Evolutionary conservation across 208 protist species (phyloP).

Genomic region (Leishmania tarentolae): DNA sequence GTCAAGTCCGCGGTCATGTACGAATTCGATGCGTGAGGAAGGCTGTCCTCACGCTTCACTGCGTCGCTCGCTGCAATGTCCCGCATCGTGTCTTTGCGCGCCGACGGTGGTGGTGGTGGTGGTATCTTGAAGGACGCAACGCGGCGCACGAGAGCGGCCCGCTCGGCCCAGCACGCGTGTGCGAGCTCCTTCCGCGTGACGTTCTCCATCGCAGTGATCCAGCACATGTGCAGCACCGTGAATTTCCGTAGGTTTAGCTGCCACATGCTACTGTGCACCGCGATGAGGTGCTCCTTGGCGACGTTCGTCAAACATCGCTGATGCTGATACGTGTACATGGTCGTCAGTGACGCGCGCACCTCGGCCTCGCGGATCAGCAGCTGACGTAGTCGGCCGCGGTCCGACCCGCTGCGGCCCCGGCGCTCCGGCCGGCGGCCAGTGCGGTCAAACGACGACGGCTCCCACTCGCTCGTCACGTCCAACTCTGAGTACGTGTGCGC

Average conservation of each 20-base stretch:
- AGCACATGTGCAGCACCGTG: slow-evolving; percentile 19
- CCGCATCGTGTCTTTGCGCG: neutral
- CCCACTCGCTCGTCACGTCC: slow-evolving; percentile 52
- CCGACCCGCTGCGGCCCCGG: neutral
- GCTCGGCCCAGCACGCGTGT: slow-evolving; percentile 20
- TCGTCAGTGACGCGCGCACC: slow-evolving; percentile 30
- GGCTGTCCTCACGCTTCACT: slow-evolving; percentile 27
- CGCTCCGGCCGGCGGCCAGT: slow-evolving; percentile 1
- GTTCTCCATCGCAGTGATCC: slow-evolving; percentile 17
- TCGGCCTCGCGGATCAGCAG: slow-evolving; percentile 48
- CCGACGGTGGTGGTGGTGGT: slow-evolving; percentile 1
- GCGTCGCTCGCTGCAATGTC: neutral
- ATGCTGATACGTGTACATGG: slow-evolving; percentile 20
- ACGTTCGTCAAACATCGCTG: slow-evolving; percentile 23
- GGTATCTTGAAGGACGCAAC: neutral
- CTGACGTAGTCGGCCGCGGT: slow-evolving; percentile 40
- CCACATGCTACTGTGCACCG: slow-evolving; percentile 43
- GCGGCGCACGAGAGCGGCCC: slow-evolving; percentile 7
- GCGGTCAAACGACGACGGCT: slow-evolving; percentile 43
- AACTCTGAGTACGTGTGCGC: slow-evolving; percentile 43
- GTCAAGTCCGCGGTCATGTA: slow-evolving; percentile 31
- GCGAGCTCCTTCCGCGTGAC: slow-evolving; percentile 17
- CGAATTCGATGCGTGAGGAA: slow-evolving; percentile 8
- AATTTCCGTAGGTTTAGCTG: slow-evolving; percentile 38
- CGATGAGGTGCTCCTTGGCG: slow-evolving; percentile 38